These are phyloP conservation scores for Lactarius hengduanensis DNA, from an alignment of 768 basidiomycete species.

Conservation along the genomic window DNA sequence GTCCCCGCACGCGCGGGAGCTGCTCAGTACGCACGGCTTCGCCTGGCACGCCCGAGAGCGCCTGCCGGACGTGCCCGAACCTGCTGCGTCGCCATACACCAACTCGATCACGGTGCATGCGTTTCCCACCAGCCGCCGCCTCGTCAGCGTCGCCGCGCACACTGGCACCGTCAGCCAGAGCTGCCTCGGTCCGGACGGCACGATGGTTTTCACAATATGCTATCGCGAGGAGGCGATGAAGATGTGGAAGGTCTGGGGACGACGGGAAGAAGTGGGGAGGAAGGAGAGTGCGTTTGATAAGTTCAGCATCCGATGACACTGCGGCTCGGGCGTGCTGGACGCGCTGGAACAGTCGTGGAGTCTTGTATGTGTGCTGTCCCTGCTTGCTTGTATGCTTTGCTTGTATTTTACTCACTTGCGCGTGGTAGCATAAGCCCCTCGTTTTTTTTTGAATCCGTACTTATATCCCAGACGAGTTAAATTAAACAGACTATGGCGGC, in stretches of 20 bases:
- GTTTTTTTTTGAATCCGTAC: neutral
- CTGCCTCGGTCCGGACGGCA: slow-evolving; percentile 62
- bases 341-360: neutral
- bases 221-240: slow-evolving; percentile 66
- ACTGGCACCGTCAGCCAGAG: slow-evolving; percentile 54
- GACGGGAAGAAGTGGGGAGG: slow-evolving; percentile 21
- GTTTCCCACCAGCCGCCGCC: slow-evolving; percentile 52
- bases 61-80: slow-evolving; percentile 21
- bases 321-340: neutral
- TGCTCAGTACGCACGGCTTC: slow-evolving; percentile 59
- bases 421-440: neutral
- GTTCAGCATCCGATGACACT: slow-evolving; percentile 26
- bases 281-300: slow-evolving; percentile 28
- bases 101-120: slow-evolving; percentile 49
- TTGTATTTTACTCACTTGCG: slow-evolving; percentile 16
- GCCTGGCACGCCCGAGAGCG: slow-evolving; percentile 37
- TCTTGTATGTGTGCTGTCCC: neutral
- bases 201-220: slow-evolving; percentile 61
- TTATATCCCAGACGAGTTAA: neutral
- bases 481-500: neutral
- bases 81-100: slow-evolving; percentile 33
- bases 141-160: slow-evolving; percentile 59
- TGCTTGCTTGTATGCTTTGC: slow-evolving; percentile 20
- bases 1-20: slow-evolving; percentile 56
- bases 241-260: slow-evolving; percentile 67